Evolutionary conservation across 2,329 filamentous ascomycete species (phyloP), one percentile per base, ranked within the genome.

Genomic region (Calonectria naviculata): DNA sequence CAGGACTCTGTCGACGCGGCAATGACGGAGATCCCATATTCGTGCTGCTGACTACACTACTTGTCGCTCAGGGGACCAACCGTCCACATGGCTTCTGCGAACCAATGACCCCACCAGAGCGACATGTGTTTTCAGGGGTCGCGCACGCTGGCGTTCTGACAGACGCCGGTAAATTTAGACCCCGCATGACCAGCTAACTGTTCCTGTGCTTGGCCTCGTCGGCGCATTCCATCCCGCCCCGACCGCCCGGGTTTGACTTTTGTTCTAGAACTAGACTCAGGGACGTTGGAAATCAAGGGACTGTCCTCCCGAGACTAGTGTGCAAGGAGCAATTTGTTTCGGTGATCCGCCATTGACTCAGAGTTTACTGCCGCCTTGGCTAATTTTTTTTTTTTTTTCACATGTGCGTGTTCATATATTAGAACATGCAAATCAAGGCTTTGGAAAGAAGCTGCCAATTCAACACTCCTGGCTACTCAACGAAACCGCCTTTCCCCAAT

Each of bases 11-110:
- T 12, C 21, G 38, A 29, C 56, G 56, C 56, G 38, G 56, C 56
- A 29, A 31, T 61, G 56, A 61, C 56, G 56, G 56, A 61, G 56
- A n/a, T 61, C 56, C 34, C 47, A 52, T 52, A 24, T 42, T 44
- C 17, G 36, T n/a, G 38, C 56, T 44, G 56, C 56, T 60, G 56
- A 60, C 56, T 49, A 49, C 24, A 8, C 21, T 49, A n/a, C 42
- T 24, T n/a, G 56, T 42, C 26, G 56, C 56, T 60, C 56, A 60
- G 56, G 56, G 56, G 56, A 60, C 21, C 31, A 10, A 34, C 34
- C 34, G 34, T 41, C 38, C 24, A 12, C 56, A 41, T 41, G 56
- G 54, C 34, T n/a, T n/a, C n/a, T 60, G 36, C 34, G 56, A 60
- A 41, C 56, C 56, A 41, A 41, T 41, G 56, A 42, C 56, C 56